Conservation (phyloP, 2,329 filamentous ascomycete species). For the Tolypocladium ovalisporum region DNA sequence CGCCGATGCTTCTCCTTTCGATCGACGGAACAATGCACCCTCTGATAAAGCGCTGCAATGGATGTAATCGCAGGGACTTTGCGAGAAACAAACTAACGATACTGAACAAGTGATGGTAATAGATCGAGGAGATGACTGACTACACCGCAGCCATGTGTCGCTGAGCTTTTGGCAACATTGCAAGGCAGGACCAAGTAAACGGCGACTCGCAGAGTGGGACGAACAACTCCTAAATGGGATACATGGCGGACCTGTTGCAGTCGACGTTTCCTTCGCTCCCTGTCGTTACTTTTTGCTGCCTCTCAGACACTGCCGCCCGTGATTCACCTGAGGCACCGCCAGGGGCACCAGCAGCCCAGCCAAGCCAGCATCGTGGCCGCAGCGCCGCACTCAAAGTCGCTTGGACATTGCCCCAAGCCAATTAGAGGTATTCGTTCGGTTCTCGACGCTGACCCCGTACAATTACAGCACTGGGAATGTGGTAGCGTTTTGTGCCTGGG, state of each 20-base stretch:
- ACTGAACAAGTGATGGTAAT: background rate
- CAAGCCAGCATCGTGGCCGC: background rate
- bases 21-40: background rate
- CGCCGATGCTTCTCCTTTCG: background rate
- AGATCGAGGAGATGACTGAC: background rate
- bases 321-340: constrained; percentile 5
- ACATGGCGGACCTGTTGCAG: background rate
- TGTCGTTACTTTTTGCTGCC: constrained; percentile 8
- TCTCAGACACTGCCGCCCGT: constrained; percentile 5
- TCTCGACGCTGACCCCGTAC: background rate
- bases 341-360: background rate
- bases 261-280: background rate
- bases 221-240: constrained; percentile 1
- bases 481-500: background rate
- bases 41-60: background rate
- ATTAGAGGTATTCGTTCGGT: background rate
- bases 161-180: background rate
- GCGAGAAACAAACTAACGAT: background rate
- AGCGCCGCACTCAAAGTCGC: background rate
- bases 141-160: background rate
- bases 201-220: background rate
- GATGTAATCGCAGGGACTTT: background rate
- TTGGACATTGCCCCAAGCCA: background rate
- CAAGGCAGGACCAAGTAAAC: background rate
- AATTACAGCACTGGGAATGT: background rate